Conservation (phyloP, 169 alveolate genomes). For the Eimeria necatrix region DNA sequence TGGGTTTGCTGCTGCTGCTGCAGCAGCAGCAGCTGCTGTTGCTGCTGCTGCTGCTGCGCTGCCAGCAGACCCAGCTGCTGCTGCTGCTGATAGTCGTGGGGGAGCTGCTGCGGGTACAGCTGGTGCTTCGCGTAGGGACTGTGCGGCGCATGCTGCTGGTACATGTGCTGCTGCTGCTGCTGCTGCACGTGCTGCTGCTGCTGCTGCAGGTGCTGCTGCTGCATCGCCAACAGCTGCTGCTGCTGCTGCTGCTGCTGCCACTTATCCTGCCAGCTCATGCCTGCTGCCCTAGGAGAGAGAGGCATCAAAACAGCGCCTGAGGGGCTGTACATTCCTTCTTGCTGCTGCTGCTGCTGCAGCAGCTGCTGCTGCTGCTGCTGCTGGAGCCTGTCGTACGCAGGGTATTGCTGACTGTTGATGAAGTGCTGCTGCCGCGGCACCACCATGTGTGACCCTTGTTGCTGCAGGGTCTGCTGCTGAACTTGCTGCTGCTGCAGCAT, state of each 20-base stretch:
- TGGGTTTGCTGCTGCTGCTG: too few relatives aligned
- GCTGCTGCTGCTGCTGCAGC: constrained; percentile 3
- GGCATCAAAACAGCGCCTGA: background rate
- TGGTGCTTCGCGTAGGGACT: background rate
- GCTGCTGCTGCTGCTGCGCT: constrained; percentile 10
- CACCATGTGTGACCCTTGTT: background rate
- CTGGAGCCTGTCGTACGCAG: background rate
- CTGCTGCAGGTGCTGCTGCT: background rate
- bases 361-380: constrained; percentile 20
- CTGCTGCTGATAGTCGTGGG: background rate
- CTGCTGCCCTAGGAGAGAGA: background rate
- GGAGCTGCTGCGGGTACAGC: constrained; percentile 28
- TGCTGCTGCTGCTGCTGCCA: constrained; percentile 34
- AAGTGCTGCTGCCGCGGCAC: constrained; percentile 23
- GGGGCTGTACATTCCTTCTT: background rate
- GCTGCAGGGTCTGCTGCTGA: background rate
- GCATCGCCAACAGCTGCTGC: background rate
- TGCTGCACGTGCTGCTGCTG: constrained; percentile 21
- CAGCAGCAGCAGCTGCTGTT: background rate
- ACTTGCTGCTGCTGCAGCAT: constrained; percentile 67
- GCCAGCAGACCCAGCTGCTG: background rate
- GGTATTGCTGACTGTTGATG: background rate
- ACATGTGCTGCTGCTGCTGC: constrained; percentile 23
- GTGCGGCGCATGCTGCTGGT: background rate
- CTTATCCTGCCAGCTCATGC: constrained; percentile 12